Evolutionary conservation across 495 filamentous ascomycete genomes (phyloP).

Genomic region (Oidiodendron maius): DNA sequence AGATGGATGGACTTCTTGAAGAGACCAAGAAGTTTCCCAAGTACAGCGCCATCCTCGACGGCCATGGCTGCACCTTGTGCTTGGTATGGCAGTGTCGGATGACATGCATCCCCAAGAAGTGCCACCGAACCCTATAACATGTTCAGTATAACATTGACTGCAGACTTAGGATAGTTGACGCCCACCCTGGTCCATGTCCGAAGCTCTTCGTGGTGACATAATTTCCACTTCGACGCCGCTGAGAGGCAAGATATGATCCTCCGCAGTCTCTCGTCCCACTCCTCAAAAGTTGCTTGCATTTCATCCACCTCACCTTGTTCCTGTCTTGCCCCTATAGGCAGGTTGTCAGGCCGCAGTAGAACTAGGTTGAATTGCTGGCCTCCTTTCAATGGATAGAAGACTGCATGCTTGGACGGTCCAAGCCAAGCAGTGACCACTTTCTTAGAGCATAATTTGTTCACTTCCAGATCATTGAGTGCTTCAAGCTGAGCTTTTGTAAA

Average conservation of each 20-base stretch:
- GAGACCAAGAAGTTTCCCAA: constrained; percentile 43
- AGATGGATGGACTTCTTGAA: constrained; percentile 7
- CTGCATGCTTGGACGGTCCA: neutral
- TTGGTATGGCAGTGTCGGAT: constrained; percentile 45
- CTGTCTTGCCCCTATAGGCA: neutral
- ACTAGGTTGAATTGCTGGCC: neutral
- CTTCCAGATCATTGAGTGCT: neutral
- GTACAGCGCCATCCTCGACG: constrained; percentile 52
- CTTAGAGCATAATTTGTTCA: neutral
- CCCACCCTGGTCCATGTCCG: too few species aligned
- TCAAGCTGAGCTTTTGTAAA: neutral
- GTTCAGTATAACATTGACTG: too few species aligned
- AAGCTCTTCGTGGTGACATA: neutral
- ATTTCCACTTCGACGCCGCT: neutral
- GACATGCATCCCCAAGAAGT: constrained; percentile 54
- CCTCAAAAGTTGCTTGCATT: neutral
- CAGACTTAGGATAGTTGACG: too few species aligned
- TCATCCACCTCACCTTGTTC: neutral
- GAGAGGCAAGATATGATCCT: neutral
- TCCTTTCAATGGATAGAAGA: neutral
- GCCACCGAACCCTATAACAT: constrained; percentile 22
- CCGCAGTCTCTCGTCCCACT: neutral
- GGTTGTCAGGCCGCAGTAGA: neutral
- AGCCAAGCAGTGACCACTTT: neutral
- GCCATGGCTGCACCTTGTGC: constrained; percentile 49